Percentiles rank a stretch among this genome's conserved stretches.
These are phyloP conservation scores for Aquanectria penicillioides DNA, from an alignment of 2,329 filamentous ascomycete species.

Conservation along the genomic window DNA sequence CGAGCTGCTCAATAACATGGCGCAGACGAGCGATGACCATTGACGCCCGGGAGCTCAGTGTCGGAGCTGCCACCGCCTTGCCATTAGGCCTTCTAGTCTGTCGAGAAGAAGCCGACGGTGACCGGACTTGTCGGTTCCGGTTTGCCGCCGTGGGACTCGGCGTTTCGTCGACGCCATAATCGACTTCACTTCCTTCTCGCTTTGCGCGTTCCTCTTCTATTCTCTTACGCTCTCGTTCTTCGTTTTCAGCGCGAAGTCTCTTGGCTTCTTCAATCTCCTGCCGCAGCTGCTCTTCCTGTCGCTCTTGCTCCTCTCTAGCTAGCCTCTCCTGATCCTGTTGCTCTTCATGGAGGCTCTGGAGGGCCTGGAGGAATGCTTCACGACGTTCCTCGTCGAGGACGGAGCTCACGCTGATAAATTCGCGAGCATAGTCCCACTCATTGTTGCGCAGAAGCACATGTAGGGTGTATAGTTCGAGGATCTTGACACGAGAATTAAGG, in stretches of 20 bases:
- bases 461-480: conserved; percentile 93
- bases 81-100: conserved; percentile 42
- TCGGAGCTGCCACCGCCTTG: conserved; percentile 45
- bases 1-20: conserved; percentile 61
- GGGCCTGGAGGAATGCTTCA: conserved; percentile 86
- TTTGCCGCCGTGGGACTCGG: conserved; percentile 42
- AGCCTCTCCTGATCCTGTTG: conserved; percentile 75
- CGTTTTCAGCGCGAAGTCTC: conserved; percentile 66
- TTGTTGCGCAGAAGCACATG: conserved; percentile 94
- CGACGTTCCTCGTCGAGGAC: conserved; percentile 92
- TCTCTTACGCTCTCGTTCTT: conserved; percentile 62
- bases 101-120: conserved; percentile 48
- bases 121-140: conserved; percentile 45
- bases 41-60: conserved; percentile 59
- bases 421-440: conserved; percentile 94
- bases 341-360: conserved; percentile 86
- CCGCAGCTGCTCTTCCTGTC: conserved; percentile 66
- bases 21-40: conserved; percentile 64
- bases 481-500: conserved; percentile 85
- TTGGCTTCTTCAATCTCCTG: conserved; percentile 67
- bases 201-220: conserved; percentile 64
- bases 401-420: conserved; percentile 88
- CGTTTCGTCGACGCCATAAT: conserved; percentile 74
- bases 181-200: conserved; percentile 67
- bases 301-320: conserved; percentile 67